phyloP scores from a whole-genome alignment of 805 yeast genomes.

The Wilhelminamyces savonicus region DNA sequence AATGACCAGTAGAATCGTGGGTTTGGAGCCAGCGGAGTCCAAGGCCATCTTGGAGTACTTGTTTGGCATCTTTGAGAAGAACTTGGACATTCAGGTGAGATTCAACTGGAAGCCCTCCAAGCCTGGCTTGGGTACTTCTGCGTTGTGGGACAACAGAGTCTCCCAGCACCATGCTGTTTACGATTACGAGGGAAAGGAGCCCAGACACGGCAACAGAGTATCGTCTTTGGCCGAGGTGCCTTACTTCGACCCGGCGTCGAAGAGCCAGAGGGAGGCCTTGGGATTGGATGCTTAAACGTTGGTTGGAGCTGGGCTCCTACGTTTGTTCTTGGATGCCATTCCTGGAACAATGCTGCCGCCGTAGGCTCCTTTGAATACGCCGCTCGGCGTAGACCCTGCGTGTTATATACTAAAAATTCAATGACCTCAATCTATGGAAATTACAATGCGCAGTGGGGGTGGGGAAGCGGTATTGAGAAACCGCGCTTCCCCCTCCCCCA shows the following conservation, averaged over 20 bases:
- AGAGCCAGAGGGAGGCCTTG: constrained; percentile 48
- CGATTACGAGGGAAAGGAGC: constrained; percentile 32
- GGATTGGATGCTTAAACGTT: too few species aligned
- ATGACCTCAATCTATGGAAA: too few species aligned
- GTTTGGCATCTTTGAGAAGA: constrained; percentile 40
- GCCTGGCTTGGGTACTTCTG: constrained; percentile 23
- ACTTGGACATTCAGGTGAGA: constrained; percentile 51
- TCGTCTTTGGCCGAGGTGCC: constrained; percentile 49
- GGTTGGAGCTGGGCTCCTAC: too few species aligned
- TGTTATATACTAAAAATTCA: too few species aligned
- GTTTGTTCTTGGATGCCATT: too few species aligned
- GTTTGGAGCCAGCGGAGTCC: constrained; percentile 1
- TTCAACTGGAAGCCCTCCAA: constrained; percentile 40
- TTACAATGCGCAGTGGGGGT: too few species aligned
- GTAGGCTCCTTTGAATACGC: too few species aligned
- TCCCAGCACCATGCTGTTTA: constrained; percentile 48
- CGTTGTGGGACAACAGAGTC: constrained; percentile 56
- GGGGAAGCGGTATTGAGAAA: too few species aligned
- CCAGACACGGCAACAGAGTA: constrained; percentile 29
- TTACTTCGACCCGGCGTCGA: constrained; percentile 41
- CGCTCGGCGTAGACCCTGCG: too few species aligned
- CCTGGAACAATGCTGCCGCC: too few species aligned
- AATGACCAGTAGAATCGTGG: not conserved
- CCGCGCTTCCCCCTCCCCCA: too few species aligned
- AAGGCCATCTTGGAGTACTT: constrained; percentile 16